Conservation (phyloP, 2,329 filamentous ascomycete species). For the Fusarium virguliforme region DNA sequence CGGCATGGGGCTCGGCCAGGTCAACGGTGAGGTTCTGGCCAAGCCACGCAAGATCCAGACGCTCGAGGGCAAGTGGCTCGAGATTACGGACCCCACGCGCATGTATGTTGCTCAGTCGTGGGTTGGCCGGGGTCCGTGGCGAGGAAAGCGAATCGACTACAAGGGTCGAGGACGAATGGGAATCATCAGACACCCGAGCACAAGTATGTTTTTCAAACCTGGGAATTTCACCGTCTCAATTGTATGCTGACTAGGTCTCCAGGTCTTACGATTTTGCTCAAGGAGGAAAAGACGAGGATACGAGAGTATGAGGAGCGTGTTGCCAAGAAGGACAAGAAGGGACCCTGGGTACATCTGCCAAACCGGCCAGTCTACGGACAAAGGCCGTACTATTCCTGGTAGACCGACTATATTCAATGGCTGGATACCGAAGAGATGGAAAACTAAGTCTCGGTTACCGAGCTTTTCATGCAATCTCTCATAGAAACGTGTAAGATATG, state of each 20-base stretch:
- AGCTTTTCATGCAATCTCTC: conserved; percentile 41
- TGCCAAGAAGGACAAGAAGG: conserved; percentile 80
- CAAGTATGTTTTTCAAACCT: conserved; percentile 72
- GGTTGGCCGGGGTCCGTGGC: conserved; percentile 84
- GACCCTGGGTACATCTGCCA: conserved; percentile 90
- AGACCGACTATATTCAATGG: conserved; percentile 51
- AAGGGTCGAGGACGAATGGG: conserved; percentile 83
- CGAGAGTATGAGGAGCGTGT: conserved; percentile 84
- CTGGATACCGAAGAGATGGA: conserved; percentile 18
- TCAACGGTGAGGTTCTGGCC: conserved; percentile 59
- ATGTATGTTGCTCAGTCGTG: conserved; percentile 95
- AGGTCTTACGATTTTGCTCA: conserved; percentile 87
- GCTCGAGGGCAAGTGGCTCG: conserved; percentile 81
- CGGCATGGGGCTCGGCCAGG: conserved; percentile 83
- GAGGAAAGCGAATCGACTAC: conserved; percentile 73
- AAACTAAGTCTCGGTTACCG: conserved; percentile 12
- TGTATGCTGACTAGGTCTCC: conserved; percentile 42
- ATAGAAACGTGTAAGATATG: conserved; percentile 56
- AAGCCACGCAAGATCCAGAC: conserved; percentile 73
- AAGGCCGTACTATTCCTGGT: conserved; percentile 94
- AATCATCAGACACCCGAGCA: conserved; percentile 78
- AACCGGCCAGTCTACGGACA: conserved; percentile 88
- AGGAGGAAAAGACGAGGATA: conserved; percentile 93
- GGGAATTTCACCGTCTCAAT: neutral
- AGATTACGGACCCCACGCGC: conserved; percentile 80